Base-by-base conservation (phyloP, 108 stramenopile genomes). In the Seminavis robusta region DNA sequence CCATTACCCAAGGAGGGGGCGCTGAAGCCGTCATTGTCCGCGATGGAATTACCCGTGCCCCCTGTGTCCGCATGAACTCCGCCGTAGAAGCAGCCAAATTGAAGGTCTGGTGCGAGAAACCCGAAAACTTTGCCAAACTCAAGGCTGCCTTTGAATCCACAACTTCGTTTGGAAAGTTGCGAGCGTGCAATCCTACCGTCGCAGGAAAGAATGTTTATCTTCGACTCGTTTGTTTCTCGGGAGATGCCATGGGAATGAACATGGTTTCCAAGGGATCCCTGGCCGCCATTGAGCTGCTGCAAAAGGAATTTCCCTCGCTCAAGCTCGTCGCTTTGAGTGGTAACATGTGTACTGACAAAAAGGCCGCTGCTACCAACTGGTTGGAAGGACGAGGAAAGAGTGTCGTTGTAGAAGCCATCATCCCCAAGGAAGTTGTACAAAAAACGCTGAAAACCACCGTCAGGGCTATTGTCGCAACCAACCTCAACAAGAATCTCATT, bases 181-280 rank as follows among this genome's bases (percentile, higher is more conserved):
- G 74, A 28, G 54, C 57, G 17, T 83, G 93, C 48, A 51, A 52
- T 23, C 81, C 94, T 17, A 94, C 97, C 6, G 86, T 96, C 23
- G 96, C 98, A 0, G 98, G 98, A 13, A 72, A 84, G 38, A 96
- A 97, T 71, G 92, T 95, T 19, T 99, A 95, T 69, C 67, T 99
- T 43, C 72, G 98, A 45, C 85, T 97, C 30, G 80, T 79, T 27
- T 97, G 96, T 75, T 91, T 94, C 62, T 72, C 95, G 0, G 98
- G 98, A 29, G 98, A 99, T 74, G 98, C 98, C 49, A 99, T 99
- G 98, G 98, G 98, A 31, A 99, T 99, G 98, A 99, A 99, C 65
- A 99, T 99, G 98, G 90, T 99, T 23, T 83, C 82, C 31, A 99
- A 99, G 86, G 98, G 98, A 41, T 70, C 70, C 56, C 82, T 94